A percentile compares a stretch with the other conserved stretches of the same genome.
phyloP scores from a whole-genome alignment of 805 yeast species.

The Saccharomycopsis olivae region DNA sequence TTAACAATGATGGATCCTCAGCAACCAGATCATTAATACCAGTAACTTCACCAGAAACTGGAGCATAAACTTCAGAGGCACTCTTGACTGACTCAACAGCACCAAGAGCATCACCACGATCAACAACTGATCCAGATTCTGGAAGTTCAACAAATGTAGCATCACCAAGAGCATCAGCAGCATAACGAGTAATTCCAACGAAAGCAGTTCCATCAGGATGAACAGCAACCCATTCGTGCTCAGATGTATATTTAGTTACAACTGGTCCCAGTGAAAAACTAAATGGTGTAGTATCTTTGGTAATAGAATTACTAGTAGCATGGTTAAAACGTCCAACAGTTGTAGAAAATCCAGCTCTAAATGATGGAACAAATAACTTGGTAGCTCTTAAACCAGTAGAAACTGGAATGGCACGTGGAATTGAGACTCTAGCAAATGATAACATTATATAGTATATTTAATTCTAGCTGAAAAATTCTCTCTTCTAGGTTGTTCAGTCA shows the following conservation, averaged over 20 bases:
- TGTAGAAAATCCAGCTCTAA: too few species aligned
- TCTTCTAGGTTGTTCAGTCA: too few species aligned
- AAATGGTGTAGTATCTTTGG: too few species aligned
- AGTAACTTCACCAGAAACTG: constrained; percentile 65
- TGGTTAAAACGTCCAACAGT: too few species aligned
- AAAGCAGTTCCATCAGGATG: constrained; percentile 76
- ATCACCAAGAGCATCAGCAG: constrained; percentile 94
- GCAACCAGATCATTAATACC: constrained; percentile 63
- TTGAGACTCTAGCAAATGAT: too few species aligned
- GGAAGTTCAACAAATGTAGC: constrained; percentile 91
- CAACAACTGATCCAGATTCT: constrained; percentile 50
- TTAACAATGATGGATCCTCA: constrained; percentile 66
- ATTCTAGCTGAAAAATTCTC: too few species aligned
- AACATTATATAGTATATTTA: too few species aligned
- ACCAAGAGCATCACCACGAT: constrained; percentile 75
- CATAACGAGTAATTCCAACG: constrained; percentile 88
- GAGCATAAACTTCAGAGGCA: constrained; percentile 87
- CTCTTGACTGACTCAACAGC: constrained; percentile 92
- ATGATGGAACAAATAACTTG: too few species aligned
- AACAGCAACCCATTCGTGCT: constrained; percentile 92
- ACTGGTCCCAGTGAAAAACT: constrained; percentile 16
- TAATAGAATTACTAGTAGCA: too few species aligned
- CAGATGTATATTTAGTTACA: constrained; percentile 59
- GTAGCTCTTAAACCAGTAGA: too few species aligned
- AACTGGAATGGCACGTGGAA: too few species aligned